Evolutionary conservation across 2,329 filamentous ascomycete species (phyloP).

Genomic region (Aspergillus ruber): DNA sequence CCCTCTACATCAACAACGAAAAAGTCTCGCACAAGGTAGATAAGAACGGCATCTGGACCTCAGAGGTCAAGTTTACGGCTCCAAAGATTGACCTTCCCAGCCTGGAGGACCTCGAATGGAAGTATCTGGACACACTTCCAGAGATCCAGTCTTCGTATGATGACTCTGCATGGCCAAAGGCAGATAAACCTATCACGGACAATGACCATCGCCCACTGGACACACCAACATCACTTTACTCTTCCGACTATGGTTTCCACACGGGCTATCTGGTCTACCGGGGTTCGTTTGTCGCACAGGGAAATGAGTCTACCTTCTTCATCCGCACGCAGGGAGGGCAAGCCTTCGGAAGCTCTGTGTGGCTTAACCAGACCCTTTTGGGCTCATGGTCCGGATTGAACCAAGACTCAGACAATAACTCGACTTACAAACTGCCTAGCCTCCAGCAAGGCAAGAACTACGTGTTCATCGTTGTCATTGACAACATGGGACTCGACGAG

Average conservation of each 20-base stretch:
- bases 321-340: constrained; percentile 60
- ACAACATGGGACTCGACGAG: constrained; percentile 66
- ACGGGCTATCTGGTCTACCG: constrained; percentile 63
- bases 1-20: constrained; percentile 57
- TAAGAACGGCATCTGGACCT: constrained; percentile 45
- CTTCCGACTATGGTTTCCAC: constrained; percentile 68
- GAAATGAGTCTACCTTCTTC: constrained; percentile 52
- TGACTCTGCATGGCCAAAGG: constrained; percentile 60
- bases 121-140: constrained; percentile 63
- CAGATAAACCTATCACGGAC: constrained; percentile 52
- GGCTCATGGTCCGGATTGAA: constrained; percentile 58
- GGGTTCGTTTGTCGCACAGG: constrained; percentile 60
- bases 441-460: constrained; percentile 49
- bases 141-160: constrained; percentile 61
- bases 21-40: constrained; percentile 36
- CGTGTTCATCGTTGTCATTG: constrained; percentile 63
- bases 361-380: constrained; percentile 58
- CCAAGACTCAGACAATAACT: constrained; percentile 44
- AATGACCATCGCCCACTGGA: constrained; percentile 53
- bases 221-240: constrained; percentile 62
- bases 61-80: constrained; percentile 44
- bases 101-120: constrained; percentile 58
- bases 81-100: constrained; percentile 52
- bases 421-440: constrained; percentile 51
- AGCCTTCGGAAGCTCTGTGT: constrained; percentile 61